phyloP scores from a whole-genome alignment of 73 alveolate species.

The Paramecium caudatum region DNA sequence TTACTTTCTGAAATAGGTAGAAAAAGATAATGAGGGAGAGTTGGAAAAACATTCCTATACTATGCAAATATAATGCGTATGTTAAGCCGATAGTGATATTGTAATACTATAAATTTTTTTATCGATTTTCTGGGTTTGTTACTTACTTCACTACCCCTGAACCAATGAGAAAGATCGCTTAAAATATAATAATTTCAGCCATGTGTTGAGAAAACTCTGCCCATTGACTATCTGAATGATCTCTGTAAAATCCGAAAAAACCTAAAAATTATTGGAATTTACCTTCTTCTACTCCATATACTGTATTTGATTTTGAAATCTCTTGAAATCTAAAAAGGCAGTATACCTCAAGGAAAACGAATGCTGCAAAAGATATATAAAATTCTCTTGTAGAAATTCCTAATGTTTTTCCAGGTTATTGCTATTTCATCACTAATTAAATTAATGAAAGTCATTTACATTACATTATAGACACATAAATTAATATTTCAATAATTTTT shows the following conservation, averaged over 20 bases:
- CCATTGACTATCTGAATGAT: constrained; percentile 47
- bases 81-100: constrained; percentile 63
- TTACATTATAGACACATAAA: background rate
- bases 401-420: constrained; percentile 16
- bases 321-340: constrained; percentile 27
- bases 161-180: constrained; percentile 23
- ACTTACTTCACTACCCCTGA: constrained; percentile 4
- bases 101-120: constrained; percentile 35
- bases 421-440: constrained; percentile 38
- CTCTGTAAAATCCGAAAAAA: constrained; percentile 3
- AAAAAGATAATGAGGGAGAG: background rate
- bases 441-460: too few species aligned
- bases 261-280: background rate
- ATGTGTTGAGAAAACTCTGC: background rate
- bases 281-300: constrained; percentile 26
- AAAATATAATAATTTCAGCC: background rate
- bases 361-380: background rate
- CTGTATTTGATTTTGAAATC: constrained; percentile 17
- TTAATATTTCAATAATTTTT: constrained; percentile 22
- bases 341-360: background rate
- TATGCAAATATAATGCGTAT: constrained; percentile 54
- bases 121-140: background rate
- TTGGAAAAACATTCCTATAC: constrained; percentile 63
- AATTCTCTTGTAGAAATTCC: background rate
- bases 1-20: constrained; percentile 39